phyloP scores from a whole-genome alignment of 192 early-diverging fungal genomes.

The Gamsiella multidivaricata region DNA sequence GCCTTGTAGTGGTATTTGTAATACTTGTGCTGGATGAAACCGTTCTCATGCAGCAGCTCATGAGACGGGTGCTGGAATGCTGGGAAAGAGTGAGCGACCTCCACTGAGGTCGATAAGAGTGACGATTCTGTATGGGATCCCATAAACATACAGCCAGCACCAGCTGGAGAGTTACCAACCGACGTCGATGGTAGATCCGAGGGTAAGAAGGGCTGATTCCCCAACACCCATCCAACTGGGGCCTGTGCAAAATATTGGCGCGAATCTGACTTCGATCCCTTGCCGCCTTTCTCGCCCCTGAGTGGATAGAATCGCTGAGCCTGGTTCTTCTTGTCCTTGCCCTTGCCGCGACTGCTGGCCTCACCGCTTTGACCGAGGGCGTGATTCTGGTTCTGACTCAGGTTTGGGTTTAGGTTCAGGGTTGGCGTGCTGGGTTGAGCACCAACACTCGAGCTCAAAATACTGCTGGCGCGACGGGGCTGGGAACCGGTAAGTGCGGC shows the following conservation, averaged over 20 bases:
- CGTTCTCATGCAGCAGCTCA: constrained; percentile 92
- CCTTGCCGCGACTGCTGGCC: constrained; percentile 6
- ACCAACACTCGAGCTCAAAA: constrained; percentile 4
- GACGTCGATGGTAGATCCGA: constrained; percentile 36
- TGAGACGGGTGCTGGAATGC: constrained; percentile 88
- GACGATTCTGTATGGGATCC: constrained; percentile 22
- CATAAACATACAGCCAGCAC: neutral
- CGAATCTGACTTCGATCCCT: constrained; percentile 58
- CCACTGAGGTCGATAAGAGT: constrained; percentile 54
- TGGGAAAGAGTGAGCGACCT: constrained; percentile 66
- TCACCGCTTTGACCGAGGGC: constrained; percentile 25
- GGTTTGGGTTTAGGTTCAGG: neutral
- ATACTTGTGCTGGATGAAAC: constrained; percentile 97
- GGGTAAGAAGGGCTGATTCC: constrained; percentile 66
- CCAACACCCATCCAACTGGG: constrained; percentile 79
- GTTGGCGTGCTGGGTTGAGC: neutral
- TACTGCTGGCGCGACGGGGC: constrained; percentile 24
- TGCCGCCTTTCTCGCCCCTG: constrained; percentile 47
- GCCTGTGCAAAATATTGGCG: constrained; percentile 75
- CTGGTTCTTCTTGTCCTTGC: constrained; percentile 50
- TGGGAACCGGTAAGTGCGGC: constrained; percentile 58
- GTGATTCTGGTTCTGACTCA: constrained; percentile 5
- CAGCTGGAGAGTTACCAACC: constrained; percentile 28
- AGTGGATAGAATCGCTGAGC: constrained; percentile 65
- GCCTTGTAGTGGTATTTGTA: constrained; percentile 94